Base-by-base conservation (phyloP, 2,329 filamentous ascomycete species). In the Mycosphaerella sp. region DNA sequence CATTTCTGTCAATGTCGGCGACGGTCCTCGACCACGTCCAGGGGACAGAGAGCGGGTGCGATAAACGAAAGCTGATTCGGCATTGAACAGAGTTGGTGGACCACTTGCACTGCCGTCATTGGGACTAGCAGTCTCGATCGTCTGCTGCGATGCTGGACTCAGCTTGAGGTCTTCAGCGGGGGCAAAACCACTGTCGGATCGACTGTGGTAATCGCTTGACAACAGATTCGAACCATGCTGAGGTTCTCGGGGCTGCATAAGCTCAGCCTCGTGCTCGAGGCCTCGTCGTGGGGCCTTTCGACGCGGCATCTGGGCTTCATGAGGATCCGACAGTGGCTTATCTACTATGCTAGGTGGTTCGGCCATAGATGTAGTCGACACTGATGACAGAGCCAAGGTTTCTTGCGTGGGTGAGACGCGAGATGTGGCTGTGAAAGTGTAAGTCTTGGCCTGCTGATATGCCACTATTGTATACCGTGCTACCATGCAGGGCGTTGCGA, bases 1-100 rank as follows among this genome's bases (percentile, higher is more conserved):
- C n/a, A 63, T 59, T 39, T 65, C 64, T 13, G 63, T 66, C 36
- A 66, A 46, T 2, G 64, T 66, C 6, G 64, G 64, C 4, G 64
- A 64, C 6, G 49, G 50, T 25, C 49, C 57, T 37, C 44, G 36
- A 25, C 49, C 36, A 41, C 44, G 30, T 39, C 41, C 46, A 6
- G 58, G 50, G 3, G 53, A 55, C 13, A 60, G 43, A 14, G 55
- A 56, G 13, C 58, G 58, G 14, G 58, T 53, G 17, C 58, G 55
- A 41, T 52, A 55, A 8, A 53, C 50, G 18, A 60, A 56, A 4
- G 42, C 35, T 6, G 52, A 37, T 18, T 53, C 45, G 8, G 55
- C 45, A 41, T 56, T 52, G 53, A 59, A 59, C n/a, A 48, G 2
- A 40, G 47, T 49, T 1, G 44, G 39, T 36, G 32, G 43, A 18